phyloP scores from a whole-genome alignment of 2,329 filamentous ascomycete genomes.

The Trichophyton equinum region DNA sequence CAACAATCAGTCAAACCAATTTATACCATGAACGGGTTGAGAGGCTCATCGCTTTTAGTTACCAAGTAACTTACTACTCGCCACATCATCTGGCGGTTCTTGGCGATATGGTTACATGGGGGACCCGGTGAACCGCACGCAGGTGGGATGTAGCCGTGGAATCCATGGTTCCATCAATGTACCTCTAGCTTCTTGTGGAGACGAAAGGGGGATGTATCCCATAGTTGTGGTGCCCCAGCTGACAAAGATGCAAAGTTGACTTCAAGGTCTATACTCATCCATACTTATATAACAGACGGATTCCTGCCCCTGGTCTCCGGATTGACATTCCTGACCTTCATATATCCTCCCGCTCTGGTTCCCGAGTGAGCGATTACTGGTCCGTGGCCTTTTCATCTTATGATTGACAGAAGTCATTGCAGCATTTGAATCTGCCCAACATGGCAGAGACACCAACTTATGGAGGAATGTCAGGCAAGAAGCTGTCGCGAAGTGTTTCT shows the following conservation, averaged over 20 bases:
- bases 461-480: slow-evolving; percentile 31
- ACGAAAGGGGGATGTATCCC: not conserved
- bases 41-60: not conserved
- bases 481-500: slow-evolving; percentile 46
- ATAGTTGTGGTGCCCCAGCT: not conserved
- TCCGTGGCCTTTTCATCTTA: not conserved
- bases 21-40: not conserved
- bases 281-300: not conserved
- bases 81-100: not conserved
- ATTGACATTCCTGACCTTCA: not conserved
- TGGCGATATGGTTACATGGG: not conserved
- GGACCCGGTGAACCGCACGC: not conserved
- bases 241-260: not conserved
- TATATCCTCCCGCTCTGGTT: not conserved
- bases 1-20: not conserved
- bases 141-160: not conserved
- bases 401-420: not conserved
- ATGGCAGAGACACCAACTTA: slow-evolving; percentile 35
- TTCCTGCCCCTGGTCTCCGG: not conserved
- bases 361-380: not conserved
- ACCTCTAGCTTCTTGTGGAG: not conserved
- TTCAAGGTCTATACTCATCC: not conserved
- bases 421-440: not conserved
- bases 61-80: not conserved
- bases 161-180: not conserved